These are phyloP conservation scores for Solanum paucissectum DNA, from an alignment of 257 asterid species.

Conservation along the genomic window DNA sequence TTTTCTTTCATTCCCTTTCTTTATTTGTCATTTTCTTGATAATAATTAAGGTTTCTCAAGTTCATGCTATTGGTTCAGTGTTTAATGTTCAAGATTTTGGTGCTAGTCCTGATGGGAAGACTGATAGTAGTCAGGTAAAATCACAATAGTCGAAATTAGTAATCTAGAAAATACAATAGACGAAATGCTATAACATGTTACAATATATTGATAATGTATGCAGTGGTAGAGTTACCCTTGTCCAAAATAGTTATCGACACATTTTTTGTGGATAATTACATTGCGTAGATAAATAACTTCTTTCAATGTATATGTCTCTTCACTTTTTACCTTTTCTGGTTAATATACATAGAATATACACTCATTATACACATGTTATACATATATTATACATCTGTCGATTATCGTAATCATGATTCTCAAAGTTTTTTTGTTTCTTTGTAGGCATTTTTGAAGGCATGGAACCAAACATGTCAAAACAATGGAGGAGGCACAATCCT, in stretches of 20 bases:
- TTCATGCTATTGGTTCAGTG: background rate
- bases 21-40: background rate
- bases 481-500: background rate
- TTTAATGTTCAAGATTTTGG: background rate
- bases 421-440: background rate
- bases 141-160: background rate
- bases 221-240: background rate
- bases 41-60: background rate
- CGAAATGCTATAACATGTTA: background rate
- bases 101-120: background rate
- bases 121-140: background rate
- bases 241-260: background rate
- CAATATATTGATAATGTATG: background rate
- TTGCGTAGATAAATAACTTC: background rate
- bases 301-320: background rate
- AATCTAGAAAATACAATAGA: background rate
- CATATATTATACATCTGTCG: background rate
- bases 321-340: background rate
- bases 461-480: conserved; percentile 2
- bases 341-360: background rate
- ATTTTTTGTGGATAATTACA: background rate
- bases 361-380: background rate
- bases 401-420: background rate
- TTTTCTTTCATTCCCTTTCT: background rate
- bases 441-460: conserved; percentile 6